A percentile compares a stretch with the other conserved stretches of the same genome.
Conservation (phyloP, 83 land plant genomes). For the Picea abies region DNA sequence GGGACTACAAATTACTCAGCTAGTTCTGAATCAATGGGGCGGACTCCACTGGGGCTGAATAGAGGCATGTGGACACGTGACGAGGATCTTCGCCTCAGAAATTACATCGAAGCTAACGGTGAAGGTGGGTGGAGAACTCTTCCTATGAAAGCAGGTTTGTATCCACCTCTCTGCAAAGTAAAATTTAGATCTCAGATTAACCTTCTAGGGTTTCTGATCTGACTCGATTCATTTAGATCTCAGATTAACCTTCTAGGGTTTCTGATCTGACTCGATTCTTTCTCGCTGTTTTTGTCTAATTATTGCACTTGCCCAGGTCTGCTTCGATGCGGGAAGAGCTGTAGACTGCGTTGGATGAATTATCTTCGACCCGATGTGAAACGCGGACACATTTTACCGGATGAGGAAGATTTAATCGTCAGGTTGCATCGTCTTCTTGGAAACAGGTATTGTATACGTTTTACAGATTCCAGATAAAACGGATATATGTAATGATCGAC, state of each 20-base stretch:
- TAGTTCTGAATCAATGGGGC: no score
- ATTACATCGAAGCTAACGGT: constrained; percentile 21
- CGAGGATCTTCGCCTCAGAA: constrained; percentile 19
- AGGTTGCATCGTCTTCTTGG: constrained; percentile 1
- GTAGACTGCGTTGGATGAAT: constrained; percentile 13
- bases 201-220: no score
- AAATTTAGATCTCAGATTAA: no score
- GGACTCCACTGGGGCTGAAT: constrained; percentile 6
- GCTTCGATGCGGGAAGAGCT: constrained; percentile 5
- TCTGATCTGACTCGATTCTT: no score
- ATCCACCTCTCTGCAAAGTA: neutral
- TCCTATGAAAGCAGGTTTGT: constrained; percentile 25
- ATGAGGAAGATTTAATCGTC: constrained; percentile 11
- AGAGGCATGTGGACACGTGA: constrained; percentile 24
- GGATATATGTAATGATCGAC: no score
- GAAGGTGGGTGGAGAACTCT: constrained; percentile 23
- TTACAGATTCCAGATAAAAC: no score
- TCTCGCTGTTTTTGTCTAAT: no score
- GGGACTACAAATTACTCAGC: no score
- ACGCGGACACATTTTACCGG: neutral
- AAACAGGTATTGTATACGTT: neutral
- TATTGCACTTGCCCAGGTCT: neutral
- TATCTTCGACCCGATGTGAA: constrained; percentile 13
- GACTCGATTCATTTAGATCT: no score
- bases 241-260: no score